phyloP scores from a whole-genome alignment of 2,329 filamentous ascomycete species.

The Nakataea oryzae region DNA sequence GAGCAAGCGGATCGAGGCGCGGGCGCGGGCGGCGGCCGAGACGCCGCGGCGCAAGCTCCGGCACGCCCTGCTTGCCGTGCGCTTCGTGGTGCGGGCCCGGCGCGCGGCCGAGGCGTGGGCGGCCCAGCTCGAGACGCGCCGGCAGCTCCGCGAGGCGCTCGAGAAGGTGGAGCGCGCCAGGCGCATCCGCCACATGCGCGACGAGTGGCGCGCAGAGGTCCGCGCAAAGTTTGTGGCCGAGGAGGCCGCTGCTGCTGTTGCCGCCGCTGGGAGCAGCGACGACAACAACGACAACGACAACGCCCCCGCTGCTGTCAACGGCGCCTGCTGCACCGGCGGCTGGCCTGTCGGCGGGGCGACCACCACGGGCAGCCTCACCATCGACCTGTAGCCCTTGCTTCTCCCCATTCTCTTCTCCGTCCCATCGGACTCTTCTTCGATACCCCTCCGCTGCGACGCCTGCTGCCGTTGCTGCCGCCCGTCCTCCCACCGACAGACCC shows the following conservation, averaged over 20 bases:
- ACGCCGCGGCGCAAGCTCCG: constrained; percentile 10
- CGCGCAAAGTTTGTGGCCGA: constrained; percentile 1
- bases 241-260: neutral
- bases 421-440: too few species aligned
- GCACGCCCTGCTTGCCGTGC: constrained; percentile 22
- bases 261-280: too few species aligned
- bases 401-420: neutral
- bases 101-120: constrained; percentile 38
- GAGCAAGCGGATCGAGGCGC: neutral
- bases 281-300: neutral
- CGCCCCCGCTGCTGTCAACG: neutral
- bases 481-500: too few species aligned
- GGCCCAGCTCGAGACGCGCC: constrained; percentile 38
- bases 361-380: neutral
- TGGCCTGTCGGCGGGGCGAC: neutral
- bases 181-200: constrained; percentile 26
- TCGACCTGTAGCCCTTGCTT: neutral
- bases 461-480: too few species aligned
- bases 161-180: constrained; percentile 35
- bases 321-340: neutral
- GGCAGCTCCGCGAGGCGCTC: constrained; percentile 35
- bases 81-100: constrained; percentile 41
- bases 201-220: constrained; percentile 20
- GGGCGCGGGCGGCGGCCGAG: constrained; percentile 5
- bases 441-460: too few species aligned